Evolutionary conservation across 108 stramenopile species (phyloP), one percentile per base, ranked within the genome.

Genomic region (Skeletonema menzelii): DNA sequence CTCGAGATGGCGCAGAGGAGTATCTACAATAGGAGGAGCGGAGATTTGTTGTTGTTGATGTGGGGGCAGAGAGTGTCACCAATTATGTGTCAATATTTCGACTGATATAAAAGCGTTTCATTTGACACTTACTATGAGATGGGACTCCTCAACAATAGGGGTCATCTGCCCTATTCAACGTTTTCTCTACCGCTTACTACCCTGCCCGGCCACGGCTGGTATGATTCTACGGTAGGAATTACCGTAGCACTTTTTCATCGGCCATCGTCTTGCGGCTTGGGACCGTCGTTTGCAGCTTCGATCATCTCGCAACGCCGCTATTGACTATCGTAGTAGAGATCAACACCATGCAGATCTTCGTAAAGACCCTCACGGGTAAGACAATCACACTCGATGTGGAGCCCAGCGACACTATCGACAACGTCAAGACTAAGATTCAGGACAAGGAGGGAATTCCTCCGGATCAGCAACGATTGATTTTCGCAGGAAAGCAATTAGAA

Each of bases 311-410:
- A 46, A 15, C 72, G 31, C 47, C 73, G 65, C 15, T 31, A 12
- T 26, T 47, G 27, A 60, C 56, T 20, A 15, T 47, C 35, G 22
- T 57, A 56, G 68, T 60, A 65, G 60, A 66, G 44, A 60, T 53
- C 47, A 28, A 42, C 40, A 93, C 85, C 87, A 96, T 96, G 97
- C 95, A 97, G 84, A 96, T 98, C 68, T 98, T 98, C 83, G 97
- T 98, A 31, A 98, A 98, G 90, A 98, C 95, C 85, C 91, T 98
- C 57, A 98, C 97, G 88, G 98, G 97, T 65, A 99, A 98, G 92
- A 99, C 97, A 70, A 99, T 99, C 89, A 99, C 98, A 26, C 87
- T 99, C 65, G 97, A 99, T 84, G 98, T 99, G 59, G 97, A 98
- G 85, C 94, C 97, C 20, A 85, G 88, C 32, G 98, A 99, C 87